These are phyloP conservation scores for Acanthamoeba healyi DNA, from an alignment of 208 protist species.

Conservation along the genomic window DNA sequence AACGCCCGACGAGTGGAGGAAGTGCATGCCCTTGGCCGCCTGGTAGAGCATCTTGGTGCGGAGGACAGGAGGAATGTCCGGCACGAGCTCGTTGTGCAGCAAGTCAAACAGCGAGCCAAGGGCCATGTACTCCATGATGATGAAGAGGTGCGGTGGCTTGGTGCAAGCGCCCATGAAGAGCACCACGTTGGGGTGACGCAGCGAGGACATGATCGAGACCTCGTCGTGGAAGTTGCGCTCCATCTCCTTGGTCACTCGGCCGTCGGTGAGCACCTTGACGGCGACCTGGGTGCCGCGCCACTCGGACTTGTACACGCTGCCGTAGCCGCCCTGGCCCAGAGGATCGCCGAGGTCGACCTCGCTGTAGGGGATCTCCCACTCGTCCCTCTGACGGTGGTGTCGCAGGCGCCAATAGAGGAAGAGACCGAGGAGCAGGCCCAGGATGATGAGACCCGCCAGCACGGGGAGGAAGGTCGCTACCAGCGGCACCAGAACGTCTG, in stretches of 20 bases:
- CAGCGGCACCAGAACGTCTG: not conserved
- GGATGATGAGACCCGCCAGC: not conserved
- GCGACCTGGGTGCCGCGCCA: conserved; percentile 34
- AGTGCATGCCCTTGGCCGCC: conserved; percentile 69
- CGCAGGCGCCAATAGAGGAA: not conserved
- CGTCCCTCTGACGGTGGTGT: not conserved
- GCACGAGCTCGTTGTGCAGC: conserved; percentile 42
- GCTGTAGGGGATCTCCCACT: conserved; percentile 8
- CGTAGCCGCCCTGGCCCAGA: conserved; percentile 1
- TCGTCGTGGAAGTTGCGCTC: conserved; percentile 30
- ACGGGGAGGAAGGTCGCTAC: not conserved
- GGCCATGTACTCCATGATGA: conserved; percentile 66
- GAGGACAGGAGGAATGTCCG: not conserved
- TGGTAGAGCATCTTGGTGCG: conserved; percentile 46
- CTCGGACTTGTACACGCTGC: conserved; percentile 26
- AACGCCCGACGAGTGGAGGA: conserved; percentile 29
- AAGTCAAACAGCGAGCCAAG: conserved; percentile 55
- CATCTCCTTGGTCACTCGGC: conserved; percentile 17
- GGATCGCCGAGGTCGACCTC: conserved; percentile 39
- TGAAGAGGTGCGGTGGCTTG: conserved; percentile 36
- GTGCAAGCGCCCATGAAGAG: conserved; percentile 60
- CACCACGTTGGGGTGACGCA: conserved; percentile 40
- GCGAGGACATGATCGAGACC: not conserved
- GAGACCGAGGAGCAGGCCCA: conserved; percentile 9
- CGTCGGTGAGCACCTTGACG: conserved; percentile 45